Evolutionary conservation across 2,329 filamentous ascomycete species (phyloP), one percentile per base, ranked within the genome.

Genomic region (Mollisia scopiformis): DNA sequence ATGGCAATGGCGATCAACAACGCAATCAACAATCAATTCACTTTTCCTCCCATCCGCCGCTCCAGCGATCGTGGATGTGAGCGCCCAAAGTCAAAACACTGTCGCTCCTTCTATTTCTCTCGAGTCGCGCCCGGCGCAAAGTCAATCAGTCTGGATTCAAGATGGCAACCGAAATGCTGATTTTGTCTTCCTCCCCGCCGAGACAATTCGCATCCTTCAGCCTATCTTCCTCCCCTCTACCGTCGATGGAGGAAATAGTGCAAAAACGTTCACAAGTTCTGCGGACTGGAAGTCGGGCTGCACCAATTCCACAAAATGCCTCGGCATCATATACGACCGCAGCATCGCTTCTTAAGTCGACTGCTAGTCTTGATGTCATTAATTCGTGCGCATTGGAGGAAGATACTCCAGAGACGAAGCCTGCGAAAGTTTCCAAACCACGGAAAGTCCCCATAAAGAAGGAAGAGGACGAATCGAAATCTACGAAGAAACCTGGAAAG

Each of bases 211-310:
- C 33, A 23, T 54, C 57, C 23, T 71, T 53, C 65, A 59, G 51
- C 30, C 66, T 70, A 64, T 68, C 70, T 41, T 73, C 70, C 52
- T 74, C 65, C 66, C 73, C 62, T 64, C 77, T 77, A 1, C 84
- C 84, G 2, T 78, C 83, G 0, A 72, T 86, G 0, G 75, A 76
- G 37, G 78, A 85, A 2, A 70, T 87, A 10, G 65, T 82, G 1
- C 74, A 76, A 2, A 79, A 77, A 56, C 70, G 62, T 35, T 64
- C 76, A 2, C 43, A 74, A 1, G 19, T 23, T 49, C 62, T 78
- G 10, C 70, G 70, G 41, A 77, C 71, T 41, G 78, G 76, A 6
- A 79, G 71, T 62, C 73, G 74, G 62, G 73, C 74, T 2, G 65
- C 73, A 1, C 66, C 76, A 3, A 75, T 80, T 35, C 75, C 79